Percentiles rank a stretch among this genome's conserved stretches.
These are phyloP conservation scores for Saposhnikovia divaricata DNA, from an alignment of 129 eudicot species.

Conservation along the genomic window DNA sequence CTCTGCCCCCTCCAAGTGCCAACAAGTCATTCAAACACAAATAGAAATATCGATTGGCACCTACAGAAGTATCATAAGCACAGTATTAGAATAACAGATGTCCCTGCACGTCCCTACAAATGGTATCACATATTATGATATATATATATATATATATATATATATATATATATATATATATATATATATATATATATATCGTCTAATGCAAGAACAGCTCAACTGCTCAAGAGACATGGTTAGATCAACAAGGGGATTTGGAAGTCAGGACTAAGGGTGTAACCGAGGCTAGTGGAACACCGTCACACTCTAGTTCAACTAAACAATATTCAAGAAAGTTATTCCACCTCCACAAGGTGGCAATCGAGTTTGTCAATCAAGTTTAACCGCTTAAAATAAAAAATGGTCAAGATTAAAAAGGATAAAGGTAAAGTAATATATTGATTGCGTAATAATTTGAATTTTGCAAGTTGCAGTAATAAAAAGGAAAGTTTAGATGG, in stretches of 20 bases:
- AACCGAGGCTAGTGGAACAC: not conserved
- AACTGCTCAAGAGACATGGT: not conserved
- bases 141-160: not conserved
- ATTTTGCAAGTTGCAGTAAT: not conserved
- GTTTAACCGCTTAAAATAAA: not conserved
- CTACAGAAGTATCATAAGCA: slow-evolving; percentile 27
- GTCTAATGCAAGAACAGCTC: not conserved
- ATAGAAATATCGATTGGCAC: slow-evolving; percentile 82
- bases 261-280: not conserved
- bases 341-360: not conserved
- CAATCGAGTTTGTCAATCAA: not conserved
- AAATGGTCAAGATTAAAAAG: not conserved
- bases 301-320: not conserved
- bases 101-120: not conserved
- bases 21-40: slow-evolving; percentile 76
- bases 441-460: not conserved
- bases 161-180: not conserved
- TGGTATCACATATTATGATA: not conserved
- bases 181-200: not conserved
- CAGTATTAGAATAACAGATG: not conserved
- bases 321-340: not conserved
- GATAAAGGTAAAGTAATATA: not conserved
- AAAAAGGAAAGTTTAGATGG: not conserved
- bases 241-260: not conserved
- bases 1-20: slow-evolving; percentile 93